These are phyloP conservation scores for Nakazawaea ernobii DNA, from an alignment of 805 yeast genomes.

Conservation along the genomic window DNA sequence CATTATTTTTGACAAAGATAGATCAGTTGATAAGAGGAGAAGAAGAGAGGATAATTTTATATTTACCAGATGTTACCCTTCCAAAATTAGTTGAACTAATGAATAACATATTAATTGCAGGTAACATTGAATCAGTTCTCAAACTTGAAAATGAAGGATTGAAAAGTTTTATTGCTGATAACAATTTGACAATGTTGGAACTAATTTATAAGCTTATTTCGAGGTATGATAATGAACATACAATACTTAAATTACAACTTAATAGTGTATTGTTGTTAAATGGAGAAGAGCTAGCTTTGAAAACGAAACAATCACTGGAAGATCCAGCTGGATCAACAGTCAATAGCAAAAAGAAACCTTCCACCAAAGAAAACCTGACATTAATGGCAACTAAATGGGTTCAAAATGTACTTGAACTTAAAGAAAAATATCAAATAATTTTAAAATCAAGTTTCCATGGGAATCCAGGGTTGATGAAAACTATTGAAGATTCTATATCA, in stretches of 20 bases:
- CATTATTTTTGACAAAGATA: slow-evolving; percentile 47
- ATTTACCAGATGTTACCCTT: slow-evolving; percentile 47
- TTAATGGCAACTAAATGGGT: slow-evolving; percentile 67
- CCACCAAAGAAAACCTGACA: slow-evolving; percentile 31
- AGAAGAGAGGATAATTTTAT: slow-evolving; percentile 45
- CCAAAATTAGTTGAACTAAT: slow-evolving; percentile 51
- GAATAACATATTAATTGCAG: slow-evolving; percentile 52
- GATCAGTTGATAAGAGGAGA: slow-evolving; percentile 57
- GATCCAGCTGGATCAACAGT: slow-evolving; percentile 5
- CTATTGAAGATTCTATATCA: slow-evolving; percentile 56
- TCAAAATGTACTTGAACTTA: slow-evolving; percentile 45
- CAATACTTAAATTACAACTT: slow-evolving; percentile 42
- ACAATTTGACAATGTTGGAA: slow-evolving; percentile 35
- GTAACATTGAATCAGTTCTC: slow-evolving; percentile 52
- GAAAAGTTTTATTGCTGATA: slow-evolving; percentile 46
- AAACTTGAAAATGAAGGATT: slow-evolving; percentile 50
- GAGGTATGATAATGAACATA: slow-evolving; percentile 48
- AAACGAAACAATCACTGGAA: slow-evolving; percentile 19
- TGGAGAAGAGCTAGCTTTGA: slow-evolving; percentile 34
- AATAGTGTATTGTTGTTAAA: slow-evolving; percentile 37
- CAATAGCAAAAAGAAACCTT: slow-evolving; percentile 15
- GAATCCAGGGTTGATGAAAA: slow-evolving; percentile 44
- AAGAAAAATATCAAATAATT: slow-evolving; percentile 44
- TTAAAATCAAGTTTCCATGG: slow-evolving; percentile 41
- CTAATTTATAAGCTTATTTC: slow-evolving; percentile 44